Conservation (phyloP, 176 grass and related monocot genomes). For the Otatea glauca region DNA sequence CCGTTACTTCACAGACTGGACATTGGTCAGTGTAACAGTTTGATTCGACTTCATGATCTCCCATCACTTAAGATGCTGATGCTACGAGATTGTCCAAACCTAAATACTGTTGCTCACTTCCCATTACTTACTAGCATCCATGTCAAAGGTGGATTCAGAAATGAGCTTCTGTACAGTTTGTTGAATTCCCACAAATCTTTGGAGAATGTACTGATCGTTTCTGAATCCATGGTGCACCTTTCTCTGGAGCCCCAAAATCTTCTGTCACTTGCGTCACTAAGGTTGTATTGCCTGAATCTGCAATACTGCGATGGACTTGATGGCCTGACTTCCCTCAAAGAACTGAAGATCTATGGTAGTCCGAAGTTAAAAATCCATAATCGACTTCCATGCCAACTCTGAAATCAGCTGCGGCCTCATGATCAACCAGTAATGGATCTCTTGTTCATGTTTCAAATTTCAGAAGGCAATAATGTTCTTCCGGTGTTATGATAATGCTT, state of each 20-base stretch:
- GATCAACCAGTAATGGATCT: background rate
- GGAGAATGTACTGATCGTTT: conserved; percentile 7
- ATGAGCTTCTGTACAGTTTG: background rate
- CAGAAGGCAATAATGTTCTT: background rate
- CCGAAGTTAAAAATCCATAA: background rate
- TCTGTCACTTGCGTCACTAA: background rate
- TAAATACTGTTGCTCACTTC: background rate
- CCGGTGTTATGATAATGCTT: background rate
- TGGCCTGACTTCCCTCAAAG: conserved; percentile 10
- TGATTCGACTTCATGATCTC: background rate
- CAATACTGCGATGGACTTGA: background rate
- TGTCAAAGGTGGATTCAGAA: background rate
- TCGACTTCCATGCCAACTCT: background rate
- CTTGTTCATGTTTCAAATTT: background rate
- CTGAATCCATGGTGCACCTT: background rate
- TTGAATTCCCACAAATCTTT: background rate
- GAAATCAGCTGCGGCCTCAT: background rate
- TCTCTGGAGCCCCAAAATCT: background rate
- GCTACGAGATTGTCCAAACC: background rate
- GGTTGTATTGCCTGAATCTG: conserved; percentile 22
- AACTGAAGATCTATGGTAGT: conserved; percentile 18
- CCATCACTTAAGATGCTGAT: background rate
- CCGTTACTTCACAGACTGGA: background rate
- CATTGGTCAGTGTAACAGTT: background rate
- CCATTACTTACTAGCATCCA: conserved; percentile 8